These are phyloP conservation scores for Barnettozyma salicaria DNA, from an alignment of 805 yeast species.

Conservation along the genomic window DNA sequence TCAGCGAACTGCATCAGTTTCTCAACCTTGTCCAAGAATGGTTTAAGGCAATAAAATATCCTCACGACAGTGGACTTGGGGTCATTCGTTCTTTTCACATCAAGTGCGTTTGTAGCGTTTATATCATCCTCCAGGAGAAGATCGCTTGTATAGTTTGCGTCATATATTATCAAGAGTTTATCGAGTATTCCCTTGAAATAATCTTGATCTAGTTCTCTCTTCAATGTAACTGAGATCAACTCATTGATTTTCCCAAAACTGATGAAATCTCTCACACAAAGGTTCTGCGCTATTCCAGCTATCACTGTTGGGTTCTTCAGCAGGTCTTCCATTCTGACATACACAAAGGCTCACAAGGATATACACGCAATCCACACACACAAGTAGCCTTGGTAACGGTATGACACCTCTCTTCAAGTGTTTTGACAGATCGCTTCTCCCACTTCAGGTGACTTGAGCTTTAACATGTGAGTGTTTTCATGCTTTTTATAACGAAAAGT, in stretches of 20 bases:
- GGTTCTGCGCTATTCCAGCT: slow-evolving; percentile 9
- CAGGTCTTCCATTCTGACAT: slow-evolving; percentile 4
- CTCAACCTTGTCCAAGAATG: slow-evolving; percentile 13
- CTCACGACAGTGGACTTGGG: slow-evolving; percentile 17
- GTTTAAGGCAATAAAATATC: slow-evolving; percentile 9
- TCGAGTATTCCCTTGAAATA: slow-evolving; percentile 17
- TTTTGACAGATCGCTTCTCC: no score
- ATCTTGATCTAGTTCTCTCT: slow-evolving; percentile 2
- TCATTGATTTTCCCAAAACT: slow-evolving; percentile 10
- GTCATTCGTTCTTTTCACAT: slow-evolving; percentile 16
- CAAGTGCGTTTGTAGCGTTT: slow-evolving; percentile 12
- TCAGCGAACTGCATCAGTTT: neutral
- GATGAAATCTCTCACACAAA: slow-evolving; percentile 20
- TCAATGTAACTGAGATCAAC: slow-evolving; percentile 7
- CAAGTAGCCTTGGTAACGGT: no score
- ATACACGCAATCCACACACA: no score
- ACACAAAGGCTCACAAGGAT: no score
- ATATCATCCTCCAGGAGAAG: slow-evolving; percentile 17
- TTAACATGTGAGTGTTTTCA: no score
- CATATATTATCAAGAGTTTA: slow-evolving; percentile 13
- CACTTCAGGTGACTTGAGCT: no score
- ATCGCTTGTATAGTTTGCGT: slow-evolving; percentile 14
- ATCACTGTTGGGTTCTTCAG: slow-evolving; percentile 2
- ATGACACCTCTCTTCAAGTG: no score
- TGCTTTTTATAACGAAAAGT: no score